Conservation (phyloP, 768 basidiomycete genomes). For the Paxillus rubicundulus region DNA sequence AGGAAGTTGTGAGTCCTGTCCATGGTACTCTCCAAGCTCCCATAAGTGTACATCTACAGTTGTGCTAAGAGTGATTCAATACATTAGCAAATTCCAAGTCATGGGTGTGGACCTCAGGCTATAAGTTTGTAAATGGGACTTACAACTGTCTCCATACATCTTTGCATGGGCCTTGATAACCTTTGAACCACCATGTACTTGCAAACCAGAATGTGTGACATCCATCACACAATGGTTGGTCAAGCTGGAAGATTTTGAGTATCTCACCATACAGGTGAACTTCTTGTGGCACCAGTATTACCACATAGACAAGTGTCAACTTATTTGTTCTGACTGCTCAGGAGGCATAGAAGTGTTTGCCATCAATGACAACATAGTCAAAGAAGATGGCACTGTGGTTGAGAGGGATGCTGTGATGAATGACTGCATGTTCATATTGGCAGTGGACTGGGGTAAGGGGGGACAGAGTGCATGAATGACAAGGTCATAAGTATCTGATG, state of each 20-base stretch:
- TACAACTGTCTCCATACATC: too few relatives aligned
- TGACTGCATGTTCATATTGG: too few relatives aligned
- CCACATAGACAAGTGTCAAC: not conserved
- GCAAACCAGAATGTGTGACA: not conserved
- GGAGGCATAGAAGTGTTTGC: not conserved
- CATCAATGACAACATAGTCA: not conserved
- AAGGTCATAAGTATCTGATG: not conserved
- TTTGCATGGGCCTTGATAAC: too few relatives aligned
- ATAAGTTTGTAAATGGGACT: too few relatives aligned
- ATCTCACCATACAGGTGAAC: not conserved
- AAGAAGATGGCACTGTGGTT: not conserved
- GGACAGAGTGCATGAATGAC: not conserved
- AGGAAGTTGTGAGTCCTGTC: too few relatives aligned
- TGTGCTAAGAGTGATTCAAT: too few relatives aligned
- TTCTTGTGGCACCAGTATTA: not conserved
- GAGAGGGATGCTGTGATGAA: not conserved
- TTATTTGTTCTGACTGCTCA: not conserved
- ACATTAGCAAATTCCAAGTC: too few relatives aligned
- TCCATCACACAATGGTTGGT: not conserved
- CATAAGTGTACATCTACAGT: too few relatives aligned
- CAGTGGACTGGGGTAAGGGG: not conserved
- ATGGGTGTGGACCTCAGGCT: too few relatives aligned
- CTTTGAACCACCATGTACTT: constrained; percentile 4
- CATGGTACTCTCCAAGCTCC: too few relatives aligned
- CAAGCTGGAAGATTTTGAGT: constrained; percentile 1